phyloP scores from a whole-genome alignment of 192 early-diverging fungal species.

The Dissophora ornata region DNA sequence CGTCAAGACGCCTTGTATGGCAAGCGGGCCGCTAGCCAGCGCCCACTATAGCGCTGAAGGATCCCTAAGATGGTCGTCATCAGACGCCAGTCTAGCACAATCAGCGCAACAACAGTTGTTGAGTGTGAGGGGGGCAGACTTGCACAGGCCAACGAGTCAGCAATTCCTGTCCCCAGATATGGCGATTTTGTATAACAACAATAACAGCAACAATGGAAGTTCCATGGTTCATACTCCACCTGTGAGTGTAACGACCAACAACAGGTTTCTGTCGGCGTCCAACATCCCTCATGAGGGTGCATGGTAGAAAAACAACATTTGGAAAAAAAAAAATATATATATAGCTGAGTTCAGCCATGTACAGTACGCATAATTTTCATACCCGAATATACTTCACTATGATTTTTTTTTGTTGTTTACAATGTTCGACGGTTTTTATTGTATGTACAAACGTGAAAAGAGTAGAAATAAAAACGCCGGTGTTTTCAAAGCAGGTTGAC shows the following conservation, averaged over 20 bases:
- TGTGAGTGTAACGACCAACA: conserved; percentile 1
- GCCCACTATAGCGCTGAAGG: conserved; percentile 6
- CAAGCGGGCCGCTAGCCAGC: conserved; percentile 10
- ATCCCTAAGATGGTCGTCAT: conserved; percentile 12
- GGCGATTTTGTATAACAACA: conserved; percentile 27
- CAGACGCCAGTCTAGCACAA: conserved; percentile 20
- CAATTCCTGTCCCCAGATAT: conserved; percentile 43
- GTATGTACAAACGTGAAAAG: too few relatives aligned
- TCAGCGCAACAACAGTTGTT: neutral
- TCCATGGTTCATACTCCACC: neutral
- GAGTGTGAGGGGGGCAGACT: neutral
- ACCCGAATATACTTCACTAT: too few relatives aligned
- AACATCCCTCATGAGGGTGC: neutral
- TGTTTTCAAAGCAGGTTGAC: too few relatives aligned
- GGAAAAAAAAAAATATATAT: too few relatives aligned
- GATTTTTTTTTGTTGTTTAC: too few relatives aligned
- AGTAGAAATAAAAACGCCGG: too few relatives aligned
- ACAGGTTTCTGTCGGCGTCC: neutral
- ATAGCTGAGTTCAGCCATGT: too few relatives aligned
- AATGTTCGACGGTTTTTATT: too few relatives aligned
- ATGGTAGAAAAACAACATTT: too few relatives aligned
- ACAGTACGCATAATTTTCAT: too few relatives aligned
- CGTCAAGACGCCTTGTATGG: neutral
- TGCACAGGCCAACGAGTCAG: conserved; percentile 21
- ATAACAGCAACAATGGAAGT: neutral